Evolutionary conservation across 805 yeast species (phyloP).

Genomic region (Komagataella populi): DNA sequence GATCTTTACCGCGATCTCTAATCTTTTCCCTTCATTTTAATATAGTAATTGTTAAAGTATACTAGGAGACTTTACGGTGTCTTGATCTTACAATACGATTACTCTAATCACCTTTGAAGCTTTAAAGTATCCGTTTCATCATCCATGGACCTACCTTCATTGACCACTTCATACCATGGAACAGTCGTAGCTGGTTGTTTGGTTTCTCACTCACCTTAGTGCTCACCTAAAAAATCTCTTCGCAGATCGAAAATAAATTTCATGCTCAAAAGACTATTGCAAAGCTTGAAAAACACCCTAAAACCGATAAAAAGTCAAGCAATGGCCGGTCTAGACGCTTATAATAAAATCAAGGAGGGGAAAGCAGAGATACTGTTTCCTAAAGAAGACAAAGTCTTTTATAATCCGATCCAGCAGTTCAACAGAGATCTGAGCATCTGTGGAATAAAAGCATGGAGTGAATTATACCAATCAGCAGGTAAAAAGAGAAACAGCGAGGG

Average conservation of each 20-base stretch:
- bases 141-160: too few relatives aligned
- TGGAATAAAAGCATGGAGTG: conserved; percentile 80
- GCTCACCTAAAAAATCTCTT: background rate
- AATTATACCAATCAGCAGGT: conserved; percentile 29
- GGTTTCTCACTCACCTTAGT: background rate
- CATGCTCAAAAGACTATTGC: background rate
- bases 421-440: conserved; percentile 82
- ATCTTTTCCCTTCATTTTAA: too few relatives aligned
- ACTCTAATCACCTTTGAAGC: background rate
- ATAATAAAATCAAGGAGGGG: conserved; percentile 50
- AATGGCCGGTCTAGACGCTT: conserved; percentile 11
- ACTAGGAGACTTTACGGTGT: too few relatives aligned
- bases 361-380: conserved; percentile 73
- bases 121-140: background rate
- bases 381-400: conserved; percentile 61
- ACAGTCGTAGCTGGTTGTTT: too few relatives aligned
- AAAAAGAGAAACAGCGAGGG: conserved; percentile 3
- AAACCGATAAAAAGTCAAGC: background rate
- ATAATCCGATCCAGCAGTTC: conserved; percentile 94
- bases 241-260: background rate
- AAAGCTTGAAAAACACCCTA: background rate
- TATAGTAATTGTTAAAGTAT: background rate
- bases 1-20: background rate
- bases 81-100: too few relatives aligned
- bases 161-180: too few relatives aligned